Percentiles rank a stretch among this genome's conserved stretches.
phyloP scores from a whole-genome alignment of 1,139 yeast genomes.

The Yamadazyma friedrichii region DNA sequence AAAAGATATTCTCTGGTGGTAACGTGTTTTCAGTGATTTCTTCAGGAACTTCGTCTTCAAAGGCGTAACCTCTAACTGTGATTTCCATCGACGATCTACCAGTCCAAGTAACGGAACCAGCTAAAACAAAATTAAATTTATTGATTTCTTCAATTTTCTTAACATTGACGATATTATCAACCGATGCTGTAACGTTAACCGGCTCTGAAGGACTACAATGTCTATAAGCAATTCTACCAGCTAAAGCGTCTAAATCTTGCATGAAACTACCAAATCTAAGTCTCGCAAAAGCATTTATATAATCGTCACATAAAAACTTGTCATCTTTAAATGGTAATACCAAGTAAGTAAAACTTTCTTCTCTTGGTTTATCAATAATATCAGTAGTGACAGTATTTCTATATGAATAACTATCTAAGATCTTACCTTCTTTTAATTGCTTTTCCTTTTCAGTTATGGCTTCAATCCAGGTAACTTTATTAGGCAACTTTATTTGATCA shows the following conservation, averaged over 20 bases:
- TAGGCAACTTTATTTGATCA: constrained; percentile 37
- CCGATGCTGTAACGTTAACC: constrained; percentile 90
- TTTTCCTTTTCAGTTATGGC: constrained; percentile 75
- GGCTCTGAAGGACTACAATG: constrained; percentile 92
- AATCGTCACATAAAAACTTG: constrained; percentile 78
- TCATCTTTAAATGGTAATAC: constrained; percentile 83
- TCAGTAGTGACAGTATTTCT: constrained; percentile 72
- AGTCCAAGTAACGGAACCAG: constrained; percentile 91
- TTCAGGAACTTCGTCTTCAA: constrained; percentile 48
- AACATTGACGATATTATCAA: constrained; percentile 86
- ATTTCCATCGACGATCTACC: constrained; percentile 96
- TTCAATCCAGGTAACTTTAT: constrained; percentile 79
- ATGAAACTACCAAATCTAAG: constrained; percentile 88
- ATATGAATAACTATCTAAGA: constrained; percentile 66
- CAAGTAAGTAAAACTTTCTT: constrained; percentile 73
- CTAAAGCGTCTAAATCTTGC: constrained; percentile 87
- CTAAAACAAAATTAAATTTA: constrained; percentile 73
- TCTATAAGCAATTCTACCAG: constrained; percentile 82
- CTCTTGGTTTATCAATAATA: constrained; percentile 69
- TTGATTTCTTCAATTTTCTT: constrained; percentile 79
- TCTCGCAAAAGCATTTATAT: constrained; percentile 85
- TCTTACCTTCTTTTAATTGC: constrained; percentile 67
- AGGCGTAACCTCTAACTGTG: constrained; percentile 82
- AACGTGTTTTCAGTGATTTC: constrained; percentile 46
- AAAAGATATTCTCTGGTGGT: constrained; percentile 50